These are phyloP conservation scores for Boletus eberwhitei DNA, from an alignment of 768 basidiomycete genomes.

Conservation along the genomic window DNA sequence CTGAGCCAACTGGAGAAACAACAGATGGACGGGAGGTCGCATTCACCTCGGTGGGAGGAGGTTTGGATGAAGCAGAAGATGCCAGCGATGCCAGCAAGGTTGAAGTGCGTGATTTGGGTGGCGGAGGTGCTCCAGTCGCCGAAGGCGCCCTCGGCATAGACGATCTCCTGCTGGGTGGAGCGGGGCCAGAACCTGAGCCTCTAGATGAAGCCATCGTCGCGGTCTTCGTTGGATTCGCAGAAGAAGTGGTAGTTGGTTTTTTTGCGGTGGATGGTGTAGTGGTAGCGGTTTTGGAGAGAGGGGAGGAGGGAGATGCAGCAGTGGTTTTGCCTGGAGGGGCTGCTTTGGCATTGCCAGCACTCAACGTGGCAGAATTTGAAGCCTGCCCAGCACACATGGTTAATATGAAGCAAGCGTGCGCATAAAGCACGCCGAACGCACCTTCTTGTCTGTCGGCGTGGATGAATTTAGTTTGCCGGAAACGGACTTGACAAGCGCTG, in stretches of 20 bases:
- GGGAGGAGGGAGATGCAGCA: constrained; percentile 28
- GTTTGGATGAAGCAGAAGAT: constrained; percentile 21
- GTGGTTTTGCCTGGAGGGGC: constrained; percentile 42
- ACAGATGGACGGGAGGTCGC: constrained; percentile 44
- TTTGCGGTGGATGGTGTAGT: constrained; percentile 29
- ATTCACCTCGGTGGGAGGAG: constrained; percentile 21
- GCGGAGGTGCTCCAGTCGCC: constrained; percentile 36
- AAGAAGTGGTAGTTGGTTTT: constrained; percentile 27
- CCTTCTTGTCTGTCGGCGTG: constrained; percentile 68
- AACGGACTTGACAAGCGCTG: constrained; percentile 41
- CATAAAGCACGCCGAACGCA: constrained; percentile 31
- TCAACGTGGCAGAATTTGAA: constrained; percentile 64
- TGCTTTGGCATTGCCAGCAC: constrained; percentile 50
- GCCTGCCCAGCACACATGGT: constrained; percentile 43
- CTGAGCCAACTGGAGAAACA: constrained; percentile 54
- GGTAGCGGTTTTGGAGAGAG: constrained; percentile 31
- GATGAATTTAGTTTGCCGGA: constrained; percentile 47
- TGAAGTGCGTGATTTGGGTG: constrained; percentile 37
- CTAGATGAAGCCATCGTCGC: constrained; percentile 33
- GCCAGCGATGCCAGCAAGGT: constrained; percentile 28
- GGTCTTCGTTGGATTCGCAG: constrained; percentile 33
- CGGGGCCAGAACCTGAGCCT: constrained; percentile 26
- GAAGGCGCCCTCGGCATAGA: constrained; percentile 38
- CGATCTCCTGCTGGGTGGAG: constrained; percentile 32
- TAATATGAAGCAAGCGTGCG: constrained; percentile 22